Conservation (phyloP, 257 asterid genomes). For the Nicotiana knightiana region DNA sequence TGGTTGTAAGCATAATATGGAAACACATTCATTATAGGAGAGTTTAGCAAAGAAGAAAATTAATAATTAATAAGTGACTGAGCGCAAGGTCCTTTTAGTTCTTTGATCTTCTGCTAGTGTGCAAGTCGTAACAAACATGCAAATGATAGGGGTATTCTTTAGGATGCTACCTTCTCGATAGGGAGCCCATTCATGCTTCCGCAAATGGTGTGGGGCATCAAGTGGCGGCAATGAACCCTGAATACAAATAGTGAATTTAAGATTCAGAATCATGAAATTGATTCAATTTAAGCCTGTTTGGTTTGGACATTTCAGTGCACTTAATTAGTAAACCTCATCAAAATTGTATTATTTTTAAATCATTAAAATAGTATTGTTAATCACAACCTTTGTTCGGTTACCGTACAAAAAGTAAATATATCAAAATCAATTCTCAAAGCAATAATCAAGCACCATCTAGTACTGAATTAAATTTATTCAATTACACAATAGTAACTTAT, state of each 20-base stretch:
- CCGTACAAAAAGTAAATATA: not conserved
- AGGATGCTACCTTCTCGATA: slow-evolving; percentile 81
- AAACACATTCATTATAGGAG: not conserved
- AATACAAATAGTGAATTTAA: slow-evolving; percentile 9
- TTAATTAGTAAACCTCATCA: not conserved
- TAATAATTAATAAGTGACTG: not conserved
- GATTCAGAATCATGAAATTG: not conserved
- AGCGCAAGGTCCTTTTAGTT: not conserved
- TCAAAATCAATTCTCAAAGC: not conserved
- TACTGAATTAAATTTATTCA: not conserved
- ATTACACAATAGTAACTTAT: not conserved
- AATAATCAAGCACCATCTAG: not conserved
- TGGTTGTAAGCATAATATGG: not conserved
- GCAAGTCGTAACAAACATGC: not conserved
- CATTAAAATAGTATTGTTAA: not conserved
- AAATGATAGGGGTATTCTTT: not conserved
- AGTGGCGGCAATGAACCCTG: slow-evolving; percentile 94
- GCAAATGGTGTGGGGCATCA: slow-evolving; percentile 95
- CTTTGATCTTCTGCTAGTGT: not conserved
- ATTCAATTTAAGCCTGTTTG: not conserved
- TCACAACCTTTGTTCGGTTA: not conserved
- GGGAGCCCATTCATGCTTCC: slow-evolving; percentile 94
- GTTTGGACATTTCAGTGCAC: not conserved
- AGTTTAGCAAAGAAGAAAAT: not conserved
- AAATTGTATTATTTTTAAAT: not conserved